phyloP scores from a whole-genome alignment of 331 rosid genomes.

The Spiraea crenata region DNA sequence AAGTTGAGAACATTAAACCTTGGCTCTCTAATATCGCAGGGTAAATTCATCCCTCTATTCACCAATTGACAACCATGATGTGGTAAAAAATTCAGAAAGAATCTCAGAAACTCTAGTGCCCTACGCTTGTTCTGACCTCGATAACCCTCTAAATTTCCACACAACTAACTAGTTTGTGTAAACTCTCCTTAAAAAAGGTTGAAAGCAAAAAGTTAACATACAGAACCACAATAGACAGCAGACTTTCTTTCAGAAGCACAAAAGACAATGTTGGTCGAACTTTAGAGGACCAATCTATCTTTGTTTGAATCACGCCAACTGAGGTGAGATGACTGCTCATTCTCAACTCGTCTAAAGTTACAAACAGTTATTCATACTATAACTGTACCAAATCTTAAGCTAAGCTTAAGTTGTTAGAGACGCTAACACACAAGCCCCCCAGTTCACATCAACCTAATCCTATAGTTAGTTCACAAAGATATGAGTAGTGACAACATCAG shows the following conservation, averaged over 20 bases:
- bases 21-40: neutral
- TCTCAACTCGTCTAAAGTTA: no score
- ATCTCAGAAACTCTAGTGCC: neutral
- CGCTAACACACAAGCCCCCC: neutral
- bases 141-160: constrained; percentile 3
- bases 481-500: neutral
- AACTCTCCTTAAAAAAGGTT: neutral
- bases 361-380: neutral
- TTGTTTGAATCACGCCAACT: no score
- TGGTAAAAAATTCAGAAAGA: neutral
- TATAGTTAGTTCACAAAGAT: no score
- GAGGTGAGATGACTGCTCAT: no score
- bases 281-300: no score
- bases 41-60: no score
- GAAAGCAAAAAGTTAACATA: neutral
- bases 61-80: neutral
- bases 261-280: no score
- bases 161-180: neutral
- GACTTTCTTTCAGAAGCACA: no score
- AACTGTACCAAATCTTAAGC: neutral
- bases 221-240: no score
- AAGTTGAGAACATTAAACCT: neutral
- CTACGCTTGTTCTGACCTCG: neutral
- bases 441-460: no score
- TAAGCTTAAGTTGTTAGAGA: neutral